These are phyloP conservation scores for Chiua virens DNA, from an alignment of 768 basidiomycete genomes.

Conservation along the genomic window DNA sequence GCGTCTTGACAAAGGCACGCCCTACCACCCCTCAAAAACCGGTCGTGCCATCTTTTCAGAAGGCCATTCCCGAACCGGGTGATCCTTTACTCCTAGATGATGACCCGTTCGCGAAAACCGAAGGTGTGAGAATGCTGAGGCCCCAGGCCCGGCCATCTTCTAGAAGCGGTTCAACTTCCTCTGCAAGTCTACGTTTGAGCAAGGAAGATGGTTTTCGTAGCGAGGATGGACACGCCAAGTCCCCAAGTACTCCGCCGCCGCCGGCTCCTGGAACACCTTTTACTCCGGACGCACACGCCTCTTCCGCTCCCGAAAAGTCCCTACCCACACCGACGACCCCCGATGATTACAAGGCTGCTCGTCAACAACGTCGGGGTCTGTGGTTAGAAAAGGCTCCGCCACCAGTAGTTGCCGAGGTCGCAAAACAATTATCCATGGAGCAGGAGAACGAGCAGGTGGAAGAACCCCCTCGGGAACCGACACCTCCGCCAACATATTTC, in stretches of 20 bases:
- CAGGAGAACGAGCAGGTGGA: conserved; percentile 10
- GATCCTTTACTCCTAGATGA: conserved; percentile 30
- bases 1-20: conserved; percentile 33
- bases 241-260: not conserved
- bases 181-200: too few species aligned
- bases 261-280: not conserved
- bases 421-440: conserved; percentile 20
- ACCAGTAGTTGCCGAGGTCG: conserved; percentile 32
- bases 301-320: not conserved
- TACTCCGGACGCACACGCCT: too few species aligned
- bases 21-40: conserved; percentile 33
- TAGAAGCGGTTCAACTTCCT: not conserved
- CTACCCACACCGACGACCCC: conserved; percentile 31
- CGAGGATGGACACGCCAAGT: conserved; percentile 10
- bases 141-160: conserved; percentile 8
- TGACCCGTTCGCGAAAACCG: conserved; percentile 52
- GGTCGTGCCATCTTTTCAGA: conserved; percentile 8
- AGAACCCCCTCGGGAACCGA: conserved; percentile 19
- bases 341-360: conserved; percentile 41
- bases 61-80: conserved; percentile 9
- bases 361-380: conserved; percentile 40
- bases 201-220: conserved; percentile 3
- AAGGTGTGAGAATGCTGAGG: conserved; percentile 51
- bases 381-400: conserved; percentile 42
- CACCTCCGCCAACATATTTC: conserved; percentile 37